These are phyloP conservation scores for Ramaria sp. DNA, from an alignment of 768 basidiomycete genomes.

Conservation along the genomic window DNA sequence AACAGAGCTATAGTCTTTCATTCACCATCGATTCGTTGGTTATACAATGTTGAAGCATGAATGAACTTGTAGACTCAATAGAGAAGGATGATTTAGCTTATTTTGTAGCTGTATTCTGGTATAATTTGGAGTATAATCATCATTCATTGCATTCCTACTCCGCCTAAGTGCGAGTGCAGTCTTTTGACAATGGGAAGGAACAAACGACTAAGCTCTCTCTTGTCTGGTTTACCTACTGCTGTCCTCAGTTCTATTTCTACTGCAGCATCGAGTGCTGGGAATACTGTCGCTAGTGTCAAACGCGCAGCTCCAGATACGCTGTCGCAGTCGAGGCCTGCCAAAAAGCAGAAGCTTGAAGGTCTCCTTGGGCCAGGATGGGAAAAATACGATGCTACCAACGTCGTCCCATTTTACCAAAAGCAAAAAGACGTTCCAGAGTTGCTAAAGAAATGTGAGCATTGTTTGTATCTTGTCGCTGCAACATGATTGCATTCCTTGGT, in stretches of 20 bases:
- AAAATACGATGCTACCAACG: slow-evolving; percentile 57
- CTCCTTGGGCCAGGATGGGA: slow-evolving; percentile 21
- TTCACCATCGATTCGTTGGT: background rate
- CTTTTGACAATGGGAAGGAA: background rate
- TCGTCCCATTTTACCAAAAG: slow-evolving; percentile 62
- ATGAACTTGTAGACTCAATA: background rate
- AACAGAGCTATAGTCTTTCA: slow-evolving; percentile 1
- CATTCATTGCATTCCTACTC: background rate
- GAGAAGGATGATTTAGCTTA: background rate
- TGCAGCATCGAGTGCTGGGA: background rate
- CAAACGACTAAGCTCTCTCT: background rate
- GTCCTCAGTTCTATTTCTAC: background rate
- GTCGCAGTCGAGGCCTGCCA: background rate
- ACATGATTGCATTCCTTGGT: background rate
- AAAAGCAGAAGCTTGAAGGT: slow-evolving; percentile 17
- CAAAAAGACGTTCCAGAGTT: slow-evolving; percentile 62
- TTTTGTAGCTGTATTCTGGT: background rate
- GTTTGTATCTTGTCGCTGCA: background rate
- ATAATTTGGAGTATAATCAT: background rate
- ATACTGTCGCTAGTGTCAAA: background rate
- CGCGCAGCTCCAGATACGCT: background rate
- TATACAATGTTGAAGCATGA: too few species aligned
- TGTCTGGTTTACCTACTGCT: background rate
- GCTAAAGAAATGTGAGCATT: slow-evolving; percentile 63
- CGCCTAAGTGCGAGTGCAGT: background rate